Evolutionary conservation across 139 green algal species (phyloP), one percentile per base, ranked within the genome.

Genomic region (Closterium sp.): DNA sequence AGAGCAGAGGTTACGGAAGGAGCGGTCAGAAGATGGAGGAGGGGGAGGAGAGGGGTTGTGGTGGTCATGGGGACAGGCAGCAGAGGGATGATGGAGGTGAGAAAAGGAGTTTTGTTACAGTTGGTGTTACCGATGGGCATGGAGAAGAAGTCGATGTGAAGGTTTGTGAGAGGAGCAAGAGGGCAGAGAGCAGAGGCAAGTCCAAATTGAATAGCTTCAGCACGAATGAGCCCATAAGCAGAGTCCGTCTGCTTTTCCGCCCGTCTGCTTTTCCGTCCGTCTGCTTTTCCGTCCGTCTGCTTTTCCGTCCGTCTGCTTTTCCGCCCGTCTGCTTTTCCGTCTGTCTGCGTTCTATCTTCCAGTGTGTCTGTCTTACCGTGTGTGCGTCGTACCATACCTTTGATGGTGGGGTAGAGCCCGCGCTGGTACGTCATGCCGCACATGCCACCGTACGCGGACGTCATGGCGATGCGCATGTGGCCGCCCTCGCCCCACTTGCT

Each of bases 381-480:
- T n/a, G n/a, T n/a, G n/a, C n/a, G n/a, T n/a, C n/a, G n/a, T 9
- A 50, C 38, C 62, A 13, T 79, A 79, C 62, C 17, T 79, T 79
- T 79, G 10, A 79, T 22, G 62, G 62, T 79, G 85, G 85, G 85
- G 85, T 87, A 87, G 27, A 87, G 85, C 85, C 28, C 85, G 28
- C 10, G 85, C 85, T 87, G 28, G 28, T 30, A 30, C n/a, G 85
- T 87, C 28, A 87, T 87, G 21, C 85, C 85, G 85, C 85, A 87
- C 28, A 87, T 87, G 13, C 85, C 85, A 34, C 28, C 85, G n/a
- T 30, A 31, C n/a, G 85, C n/a, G 3, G 28, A 87, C 27, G n/a
- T 31, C 85, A 87, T 87, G 28, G n/a, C 28, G 22, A 87, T 87
- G 85, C 85, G 85, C 85, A 87, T 87, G 28, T 87, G 85, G 85